phyloP scores from a whole-genome alignment of 2,329 filamentous ascomycete genomes.

The Capronia americana region DNA sequence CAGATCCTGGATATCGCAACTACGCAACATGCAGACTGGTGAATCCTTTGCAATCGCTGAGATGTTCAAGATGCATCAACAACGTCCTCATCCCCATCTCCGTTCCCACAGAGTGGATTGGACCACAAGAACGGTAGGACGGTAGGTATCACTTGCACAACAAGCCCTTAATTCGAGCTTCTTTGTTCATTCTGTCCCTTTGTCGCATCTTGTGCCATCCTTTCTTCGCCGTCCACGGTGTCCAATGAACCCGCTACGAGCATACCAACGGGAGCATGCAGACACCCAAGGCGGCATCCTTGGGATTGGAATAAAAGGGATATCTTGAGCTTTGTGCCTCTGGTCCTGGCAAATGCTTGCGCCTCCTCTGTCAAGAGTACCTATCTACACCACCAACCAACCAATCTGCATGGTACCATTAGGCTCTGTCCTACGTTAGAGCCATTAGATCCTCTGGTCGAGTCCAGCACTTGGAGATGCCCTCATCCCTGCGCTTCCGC shows the following conservation, averaged over 20 bases:
- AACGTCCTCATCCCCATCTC: background rate
- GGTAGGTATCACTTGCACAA: background rate
- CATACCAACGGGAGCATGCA: background rate
- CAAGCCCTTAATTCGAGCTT: background rate
- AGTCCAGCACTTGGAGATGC: constrained; percentile 1
- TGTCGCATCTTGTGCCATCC: background rate
- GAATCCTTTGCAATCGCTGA: background rate
- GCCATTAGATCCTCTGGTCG: background rate
- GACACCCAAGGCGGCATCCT: background rate
- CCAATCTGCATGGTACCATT: background rate
- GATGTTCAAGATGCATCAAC: background rate
- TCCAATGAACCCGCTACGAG: background rate
- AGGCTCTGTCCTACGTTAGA: background rate
- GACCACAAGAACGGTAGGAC: background rate
- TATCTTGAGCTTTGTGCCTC: background rate
- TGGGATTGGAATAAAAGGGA: background rate
- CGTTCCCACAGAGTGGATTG: background rate
- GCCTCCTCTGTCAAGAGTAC: background rate
- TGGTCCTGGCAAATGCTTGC: background rate
- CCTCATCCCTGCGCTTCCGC: constrained; percentile 21
- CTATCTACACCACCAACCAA: background rate
- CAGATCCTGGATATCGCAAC: background rate
- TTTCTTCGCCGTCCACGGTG: background rate
- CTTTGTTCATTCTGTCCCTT: background rate
- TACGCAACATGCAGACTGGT: background rate